Evolutionary conservation across 345 rosid species (phyloP).

Genomic region (Hypericum androsaemum): DNA sequence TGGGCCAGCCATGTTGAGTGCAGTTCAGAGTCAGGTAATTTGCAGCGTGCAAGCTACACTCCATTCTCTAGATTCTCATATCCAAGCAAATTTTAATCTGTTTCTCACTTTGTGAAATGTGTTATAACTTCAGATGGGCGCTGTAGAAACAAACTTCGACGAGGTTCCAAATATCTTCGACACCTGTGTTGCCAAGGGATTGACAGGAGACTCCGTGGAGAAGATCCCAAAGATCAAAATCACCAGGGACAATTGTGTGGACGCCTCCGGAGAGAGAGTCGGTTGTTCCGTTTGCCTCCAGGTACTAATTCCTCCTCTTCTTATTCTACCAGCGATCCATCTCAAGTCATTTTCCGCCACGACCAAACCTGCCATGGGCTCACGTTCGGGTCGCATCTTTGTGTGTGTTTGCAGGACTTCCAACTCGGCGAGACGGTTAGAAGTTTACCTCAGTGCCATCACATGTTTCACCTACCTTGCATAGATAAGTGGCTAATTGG

Average conservation of each 20-base stretch:
- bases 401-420: slow-evolving; percentile 56
- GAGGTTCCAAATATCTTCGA: slow-evolving; percentile 82
- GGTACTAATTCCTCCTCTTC: slow-evolving; percentile 27
- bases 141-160: slow-evolving; percentile 64
- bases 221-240: slow-evolving; percentile 79
- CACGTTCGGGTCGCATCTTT: neutral
- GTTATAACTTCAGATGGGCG: slow-evolving; percentile 65
- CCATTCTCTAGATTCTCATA: neutral
- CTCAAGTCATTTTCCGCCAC: neutral
- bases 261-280: slow-evolving; percentile 68
- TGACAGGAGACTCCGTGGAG: slow-evolving; percentile 65
- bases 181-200: slow-evolving; percentile 65
- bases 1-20: slow-evolving; percentile 99
- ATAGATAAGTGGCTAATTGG: slow-evolving; percentile 86
- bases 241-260: slow-evolving; percentile 46
- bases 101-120: too few relatives aligned
- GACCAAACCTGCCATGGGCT: neutral
- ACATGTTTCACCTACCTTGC: slow-evolving; percentile 94
- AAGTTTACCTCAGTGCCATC: slow-evolving; percentile 93
- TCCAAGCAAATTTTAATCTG: too few relatives aligned
- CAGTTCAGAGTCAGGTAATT: slow-evolving; percentile 96
- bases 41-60: neutral
- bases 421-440: slow-evolving; percentile 83
- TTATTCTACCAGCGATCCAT: neutral
- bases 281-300: slow-evolving; percentile 97